Base-by-base conservation (phyloP, 2,329 filamentous ascomycete genomes). In the Colletotrichum sansevieriae region DNA sequence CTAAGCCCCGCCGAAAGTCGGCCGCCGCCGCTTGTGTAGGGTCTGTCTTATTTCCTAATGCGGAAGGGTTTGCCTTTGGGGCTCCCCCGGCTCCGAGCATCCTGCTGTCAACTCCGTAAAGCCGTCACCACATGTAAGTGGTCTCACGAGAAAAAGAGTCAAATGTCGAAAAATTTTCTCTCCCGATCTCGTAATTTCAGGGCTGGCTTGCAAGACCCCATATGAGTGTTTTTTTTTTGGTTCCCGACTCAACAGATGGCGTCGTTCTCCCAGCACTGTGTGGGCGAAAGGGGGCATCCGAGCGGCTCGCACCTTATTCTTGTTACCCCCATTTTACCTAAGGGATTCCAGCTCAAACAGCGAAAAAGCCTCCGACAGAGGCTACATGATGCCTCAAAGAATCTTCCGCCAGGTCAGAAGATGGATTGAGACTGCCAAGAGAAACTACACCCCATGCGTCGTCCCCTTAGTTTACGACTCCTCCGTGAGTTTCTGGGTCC, bases 321-420 rank as follows among this genome's bases (percentile, higher is more conserved):
- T 25, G 56, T 60, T 60, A 60, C 57, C 57, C 57, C 57, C 57
- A 60, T 60, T 60, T 60, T 60, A 60, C 44, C 44, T 60, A 60
- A 60, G 20, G 43, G 44, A 44, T 39, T 60, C 57, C 44, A 25
- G 18, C 44, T 18, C 44, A 60, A 18, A 41, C 57, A 60, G 57
- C 57, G 57, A 41, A 51, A 60, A 60, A 60, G 57, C 44, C 57
- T 35, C 44, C 57, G 57, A 60, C 33, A 8, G 18, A 60, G 57
- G 22, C 57, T 44, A 60, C 57, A 49, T 49, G 57, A 60, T 60
- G 43, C 57, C 13, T 57, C 46, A 55, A 55, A 55, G 39, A 55
- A 29, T 33, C 11, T 15, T 55, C 43, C 44, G 41, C 57, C 18
- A 41, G 9, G 18, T 25, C 29, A 10, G 44, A 39, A 51, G 11